Evolutionary conservation across 2,329 filamentous ascomycete species (phyloP).

Genomic region (Sclerotinia spermophila): DNA sequence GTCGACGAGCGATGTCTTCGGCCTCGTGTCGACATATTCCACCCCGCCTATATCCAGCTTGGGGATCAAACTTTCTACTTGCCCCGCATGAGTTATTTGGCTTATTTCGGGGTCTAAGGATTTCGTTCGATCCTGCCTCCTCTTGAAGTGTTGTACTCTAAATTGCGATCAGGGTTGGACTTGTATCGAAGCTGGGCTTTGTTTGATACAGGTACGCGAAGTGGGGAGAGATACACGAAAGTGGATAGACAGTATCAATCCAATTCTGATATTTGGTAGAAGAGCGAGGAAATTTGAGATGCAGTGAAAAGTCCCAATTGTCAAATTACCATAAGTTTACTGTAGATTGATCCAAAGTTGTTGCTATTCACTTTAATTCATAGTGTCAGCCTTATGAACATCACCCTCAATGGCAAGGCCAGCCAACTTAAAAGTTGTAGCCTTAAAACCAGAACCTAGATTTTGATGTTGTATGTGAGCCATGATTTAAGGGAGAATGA

Average conservation of each 20-base stretch:
- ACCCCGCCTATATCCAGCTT: conserved; percentile 33
- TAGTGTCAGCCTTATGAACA: conserved; percentile 18
- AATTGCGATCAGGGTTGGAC: conserved; percentile 8
- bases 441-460: conserved; percentile 10
- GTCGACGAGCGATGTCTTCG: conserved; percentile 63
- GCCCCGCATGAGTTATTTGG: conserved; percentile 30
- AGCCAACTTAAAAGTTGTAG: conserved; percentile 15
- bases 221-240: conserved; percentile 20
- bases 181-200: conserved; percentile 26
- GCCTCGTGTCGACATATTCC: conserved; percentile 49
- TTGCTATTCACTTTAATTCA: conserved; percentile 14
- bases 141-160: background rate
- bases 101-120: background rate
- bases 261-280: background rate
- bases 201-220: conserved; percentile 19
- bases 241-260: background rate
- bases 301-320: background rate
- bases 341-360: background rate
- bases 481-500: conserved; percentile 7
- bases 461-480: background rate
- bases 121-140: conserved; percentile 23
- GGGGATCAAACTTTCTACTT: conserved; percentile 22
- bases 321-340: conserved; percentile 1
- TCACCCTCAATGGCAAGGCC: conserved; percentile 4
- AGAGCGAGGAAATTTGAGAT: background rate